Base-by-base conservation (phyloP, 352 stramenopile species). In the Globisporangium alternatum region DNA sequence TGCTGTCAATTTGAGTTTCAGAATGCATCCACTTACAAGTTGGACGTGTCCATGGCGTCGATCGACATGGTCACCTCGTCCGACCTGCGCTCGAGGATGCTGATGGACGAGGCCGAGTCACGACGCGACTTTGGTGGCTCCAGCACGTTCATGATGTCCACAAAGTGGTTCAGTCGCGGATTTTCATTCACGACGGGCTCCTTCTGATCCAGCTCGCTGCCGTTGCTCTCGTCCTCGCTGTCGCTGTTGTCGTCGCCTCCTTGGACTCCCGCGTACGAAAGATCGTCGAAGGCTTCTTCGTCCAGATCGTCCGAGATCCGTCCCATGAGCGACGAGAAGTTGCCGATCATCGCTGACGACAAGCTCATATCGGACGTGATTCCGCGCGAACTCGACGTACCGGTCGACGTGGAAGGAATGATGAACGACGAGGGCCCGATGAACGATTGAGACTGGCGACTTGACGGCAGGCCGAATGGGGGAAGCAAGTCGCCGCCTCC, bases 331-430 rank as follows among this genome's bases (percentile, higher is more conserved):
- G 78, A 76, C 47, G 83, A 88, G 61, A 91, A 93, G 41, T 85
- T 93, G 19, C 81, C 81, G 22, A 90, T 74, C 75, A 93, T 90
- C 8, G 83, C 81, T 44, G 87, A 73, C 9, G 82, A 83, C 7
- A 92, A 64, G 64, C 83, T 91, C 78, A 82, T 86, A 55, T 90
- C 83, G 3, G 78, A 83, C 48, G 78, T 62, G 49, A 80, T 55
- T 45, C 72, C 75, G 19, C 77, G 73, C 13, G 75, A 53, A 30
- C 56, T 74, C 10, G 65, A 61, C 51, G 64, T 28, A 2, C 43
- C 44, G 19, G 22, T 58, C 25, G 54, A 25, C 10, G 43, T 52
- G 4, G 31, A 47, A 31, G 52, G 30, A n/a, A 60, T 28, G 22
- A 45, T 39, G 28, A 67, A 67, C 9, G 63, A 64, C n/a, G 60